Evolutionary conservation across 805 yeast genomes (phyloP), one percentile per base, ranked within the genome.

Genomic region (Starmerella bombi): DNA sequence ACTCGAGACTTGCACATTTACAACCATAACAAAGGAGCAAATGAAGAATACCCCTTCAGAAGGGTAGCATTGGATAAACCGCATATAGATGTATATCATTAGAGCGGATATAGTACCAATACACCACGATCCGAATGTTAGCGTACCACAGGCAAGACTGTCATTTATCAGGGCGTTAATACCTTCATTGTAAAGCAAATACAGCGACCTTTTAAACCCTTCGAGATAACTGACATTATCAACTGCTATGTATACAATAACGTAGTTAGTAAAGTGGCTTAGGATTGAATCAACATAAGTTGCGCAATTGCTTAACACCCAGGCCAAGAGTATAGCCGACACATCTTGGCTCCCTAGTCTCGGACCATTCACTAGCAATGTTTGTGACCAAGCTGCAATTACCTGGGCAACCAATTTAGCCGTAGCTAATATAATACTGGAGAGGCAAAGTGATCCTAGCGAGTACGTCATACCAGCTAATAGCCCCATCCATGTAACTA

Each of bases 371-470:
- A 47, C 40, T 22, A 48, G 36, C 27, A 49, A 29, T 12, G 38
- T 18, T 32, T 51, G 53, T 1, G 53, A 43, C 32, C 45, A 34
- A 2, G 46, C 44, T 3, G 39, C 40, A 1, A 44, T 32, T 3
- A 39, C 23, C 32, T 47, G 51, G 2, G 50, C 41, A 1, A 31
- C 29, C n/a, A 83, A 67, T 54, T 82, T 88, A 46, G 84, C 69
- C 20, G 83, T 46, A 0, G 83, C 74, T 30, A 80, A 80, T 56
- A 80, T 69, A 53, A 80, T 59, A 2, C 84, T 78, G 0, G 95
- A 94, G 55, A 82, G 80, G 57, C 93, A 80, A 41, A 86, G 78
- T 2, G 94, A 80, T 2, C 97, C 96, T 54, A 85, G 79, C 8
- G 93, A 82, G 56, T 77, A 80, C 3, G 94, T 80, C 59, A 82